These are phyloP conservation scores for Diaporthe caulivora DNA, from an alignment of 2,329 filamentous ascomycete species.

Conservation along the genomic window DNA sequence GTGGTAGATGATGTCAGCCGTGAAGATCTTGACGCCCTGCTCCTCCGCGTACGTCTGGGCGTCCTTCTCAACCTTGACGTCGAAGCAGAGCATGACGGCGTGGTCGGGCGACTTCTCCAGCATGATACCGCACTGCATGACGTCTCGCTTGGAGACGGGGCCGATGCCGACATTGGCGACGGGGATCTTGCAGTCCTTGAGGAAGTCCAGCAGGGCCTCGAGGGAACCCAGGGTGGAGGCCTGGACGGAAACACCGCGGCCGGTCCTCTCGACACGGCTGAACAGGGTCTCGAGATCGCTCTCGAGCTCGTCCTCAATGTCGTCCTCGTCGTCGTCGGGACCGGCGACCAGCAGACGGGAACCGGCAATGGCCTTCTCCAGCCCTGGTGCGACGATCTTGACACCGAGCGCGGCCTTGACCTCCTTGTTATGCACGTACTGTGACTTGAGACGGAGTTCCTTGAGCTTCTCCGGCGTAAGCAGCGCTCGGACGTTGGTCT, in stretches of 20 bases:
- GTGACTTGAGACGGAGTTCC: conserved; percentile 93
- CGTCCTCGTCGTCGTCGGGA: conserved; percentile 95
- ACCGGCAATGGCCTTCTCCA: conserved; percentile 96
- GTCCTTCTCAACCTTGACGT: conserved; percentile 99
- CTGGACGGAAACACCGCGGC: conserved; percentile 95
- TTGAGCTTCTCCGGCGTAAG: conserved; percentile 93
- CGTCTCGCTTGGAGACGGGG: conserved; percentile 97
- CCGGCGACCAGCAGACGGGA: conserved; percentile 95
- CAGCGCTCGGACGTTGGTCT: conserved; percentile 93
- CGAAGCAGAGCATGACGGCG: conserved; percentile 99
- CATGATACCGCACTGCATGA: conserved; percentile 96
- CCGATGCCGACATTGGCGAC: conserved; percentile 98
- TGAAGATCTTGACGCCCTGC: conserved; percentile 96
- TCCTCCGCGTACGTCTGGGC: conserved; percentile 92
- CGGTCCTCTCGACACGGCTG: conserved; percentile 90
- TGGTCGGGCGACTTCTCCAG: conserved; percentile 94
- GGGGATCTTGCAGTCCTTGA: conserved; percentile 95
- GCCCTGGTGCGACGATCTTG: conserved; percentile 96
- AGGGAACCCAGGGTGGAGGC: conserved; percentile 97
- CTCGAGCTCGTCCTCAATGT: conserved; percentile 97
- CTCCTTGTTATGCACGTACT: conserved; percentile 99
- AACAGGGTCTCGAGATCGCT: conserved; percentile 92
- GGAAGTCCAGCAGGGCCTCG: conserved; percentile 95
- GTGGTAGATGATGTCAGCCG: conserved; percentile 98
- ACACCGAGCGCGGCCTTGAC: conserved; percentile 98